Evolutionary conservation across 2,329 filamentous ascomycete species (phyloP).

Genomic region (Ceratocystis lukuohia): DNA sequence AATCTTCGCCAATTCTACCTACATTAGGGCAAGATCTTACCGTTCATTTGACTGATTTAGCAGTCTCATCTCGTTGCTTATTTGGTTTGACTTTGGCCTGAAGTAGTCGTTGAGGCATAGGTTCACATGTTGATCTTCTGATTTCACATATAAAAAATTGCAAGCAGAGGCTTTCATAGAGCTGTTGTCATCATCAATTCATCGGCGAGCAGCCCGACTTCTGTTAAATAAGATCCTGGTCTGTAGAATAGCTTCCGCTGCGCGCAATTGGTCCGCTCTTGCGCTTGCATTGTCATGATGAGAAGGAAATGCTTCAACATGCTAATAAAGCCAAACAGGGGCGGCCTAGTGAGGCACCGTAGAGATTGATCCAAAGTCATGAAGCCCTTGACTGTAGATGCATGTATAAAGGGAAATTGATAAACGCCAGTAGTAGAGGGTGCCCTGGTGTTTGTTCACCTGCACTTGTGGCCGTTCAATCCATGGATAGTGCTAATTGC

Average conservation of each 20-base stretch:
- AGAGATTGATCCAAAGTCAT: not conserved
- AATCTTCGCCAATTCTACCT: no score
- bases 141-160: not conserved
- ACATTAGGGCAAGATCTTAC: no score
- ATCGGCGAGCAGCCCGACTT: constrained; percentile 13
- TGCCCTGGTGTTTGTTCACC: not conserved
- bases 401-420: not conserved
- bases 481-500: not conserved
- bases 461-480: not conserved
- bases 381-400: not conserved
- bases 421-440: not conserved
- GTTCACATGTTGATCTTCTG: not conserved
- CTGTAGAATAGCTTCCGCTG: constrained; percentile 10
- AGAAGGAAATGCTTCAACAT: not conserved
- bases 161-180: not conserved
- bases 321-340: not conserved
- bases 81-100: not conserved
- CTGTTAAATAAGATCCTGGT: constrained; percentile 16
- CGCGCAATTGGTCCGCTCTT: not conserved
- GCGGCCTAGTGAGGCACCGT: not conserved
- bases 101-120: not conserved
- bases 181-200: constrained; percentile 13
- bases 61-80: no score
- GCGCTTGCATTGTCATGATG: not conserved
- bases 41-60: no score